phyloP scores from a whole-genome alignment of 805 yeast genomes.

The Wickerhamomyces queroliae region DNA sequence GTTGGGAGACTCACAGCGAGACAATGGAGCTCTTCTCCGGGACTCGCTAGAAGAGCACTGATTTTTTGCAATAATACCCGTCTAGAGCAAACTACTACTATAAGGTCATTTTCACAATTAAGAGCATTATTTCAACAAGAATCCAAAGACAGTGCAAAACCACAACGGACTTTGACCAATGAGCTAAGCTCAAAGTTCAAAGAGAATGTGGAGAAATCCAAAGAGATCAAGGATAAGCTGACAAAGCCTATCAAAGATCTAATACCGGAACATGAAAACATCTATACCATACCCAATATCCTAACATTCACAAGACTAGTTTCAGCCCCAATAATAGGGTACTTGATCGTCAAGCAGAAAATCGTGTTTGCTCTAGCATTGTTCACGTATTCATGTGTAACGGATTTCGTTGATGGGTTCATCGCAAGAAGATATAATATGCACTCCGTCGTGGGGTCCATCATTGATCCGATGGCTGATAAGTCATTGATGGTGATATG shows the following conservation, averaged over 20 bases:
- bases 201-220: slow-evolving; percentile 11
- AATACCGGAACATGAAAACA: slow-evolving; percentile 43
- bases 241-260: slow-evolving; percentile 24
- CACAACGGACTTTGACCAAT: background rate
- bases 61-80: background rate
- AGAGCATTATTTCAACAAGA: background rate
- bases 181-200: background rate
- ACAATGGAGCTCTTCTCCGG: no score
- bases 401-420: slow-evolving; percentile 89
- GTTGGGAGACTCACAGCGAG: no score
- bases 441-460: slow-evolving; percentile 80
- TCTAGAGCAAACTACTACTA: background rate
- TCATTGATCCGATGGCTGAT: slow-evolving; percentile 94
- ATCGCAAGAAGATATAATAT: slow-evolving; percentile 78
- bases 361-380: slow-evolving; percentile 61
- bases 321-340: slow-evolving; percentile 82
- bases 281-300: slow-evolving; percentile 82
- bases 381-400: slow-evolving; percentile 80
- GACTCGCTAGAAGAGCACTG: no score
- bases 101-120: background rate
- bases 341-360: slow-evolving; percentile 60
- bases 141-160: background rate
- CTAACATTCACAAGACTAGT: slow-evolving; percentile 77
- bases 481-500: slow-evolving; percentile 83
- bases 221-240: slow-evolving; percentile 23